Base-by-base conservation (phyloP, 345 rosid genomes). In the Mercurialis annua region DNA sequence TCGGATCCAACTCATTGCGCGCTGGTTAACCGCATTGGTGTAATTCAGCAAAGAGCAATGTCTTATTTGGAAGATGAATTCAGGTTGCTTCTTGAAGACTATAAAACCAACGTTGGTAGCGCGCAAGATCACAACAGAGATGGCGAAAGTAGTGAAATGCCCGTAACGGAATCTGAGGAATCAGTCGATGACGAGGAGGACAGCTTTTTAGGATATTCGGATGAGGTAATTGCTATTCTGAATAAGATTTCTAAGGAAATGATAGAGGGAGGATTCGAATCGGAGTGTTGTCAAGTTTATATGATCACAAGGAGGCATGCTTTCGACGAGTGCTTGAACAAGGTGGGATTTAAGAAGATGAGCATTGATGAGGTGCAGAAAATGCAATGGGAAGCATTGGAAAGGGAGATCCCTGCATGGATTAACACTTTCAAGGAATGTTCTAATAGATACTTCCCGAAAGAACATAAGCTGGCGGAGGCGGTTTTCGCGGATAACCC, bases 331-430 rank as follows among this genome's bases (percentile, higher is more conserved):
- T 69, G 73, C 17, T 71, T 93, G 69, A 73, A 58, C 71, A 76
- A 73, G 18, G 70, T 79, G 1, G 97, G 94, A 38, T 93, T 87
- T 63, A 87, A 89, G 81, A 87, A 81, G 69, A 69, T 83, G 34
- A 86, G 96, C 76, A 81, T 89, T 7, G 98, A 93, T 21, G 98
- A 93, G 24, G 86, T 89, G 29, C 96, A 82, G 34, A 90, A 80
- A 69, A 85, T 85, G 97, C 77, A 57, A 3, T 89, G 97, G 97
- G 97, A 87, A 31, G 54, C 81, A 0, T 52, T 92, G 33, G 96
- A 90, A 70, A 76, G 86, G 54, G 96, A 87, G 81, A 93, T 90
- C 31, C 81, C 87, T 10, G 71, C 77, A 12, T 90, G 96, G 96
- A 84, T 74, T 68, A 76, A 75, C 40, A 79, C 88, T 59, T 86